A percentile compares a stretch with the other conserved stretches of the same genome.
These are phyloP conservation scores for Penicillium canariense DNA, from an alignment of 495 filamentous ascomycete species.

Conservation along the genomic window DNA sequence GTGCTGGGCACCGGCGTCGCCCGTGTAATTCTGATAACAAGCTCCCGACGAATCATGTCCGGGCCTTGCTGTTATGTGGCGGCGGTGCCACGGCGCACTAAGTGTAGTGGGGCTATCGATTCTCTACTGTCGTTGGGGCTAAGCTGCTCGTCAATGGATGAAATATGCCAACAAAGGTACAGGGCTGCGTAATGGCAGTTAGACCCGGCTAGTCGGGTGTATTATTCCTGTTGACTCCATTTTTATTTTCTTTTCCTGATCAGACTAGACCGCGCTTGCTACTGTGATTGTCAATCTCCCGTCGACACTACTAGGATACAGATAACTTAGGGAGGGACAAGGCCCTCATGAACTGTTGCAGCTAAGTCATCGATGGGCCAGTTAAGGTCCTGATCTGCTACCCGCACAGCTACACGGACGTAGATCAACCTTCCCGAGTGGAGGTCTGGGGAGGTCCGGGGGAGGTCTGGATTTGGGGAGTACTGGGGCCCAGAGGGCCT, in stretches of 20 bases:
- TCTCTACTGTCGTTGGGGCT: background rate
- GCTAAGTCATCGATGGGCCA: background rate
- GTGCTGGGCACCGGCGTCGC: slow-evolving; percentile 1
- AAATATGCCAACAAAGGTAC: background rate
- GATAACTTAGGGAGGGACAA: slow-evolving; percentile 1
- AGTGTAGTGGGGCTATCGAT: background rate
- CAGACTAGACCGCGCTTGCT: background rate
- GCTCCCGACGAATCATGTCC: slow-evolving; percentile 6
- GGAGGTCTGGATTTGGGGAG: background rate
- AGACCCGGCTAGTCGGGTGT: background rate
- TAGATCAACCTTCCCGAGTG: background rate
- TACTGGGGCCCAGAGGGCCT: no score
- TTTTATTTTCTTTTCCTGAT: background rate
- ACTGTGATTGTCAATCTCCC: background rate
- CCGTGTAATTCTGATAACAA: slow-evolving; percentile 12
- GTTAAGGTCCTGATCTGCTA: slow-evolving; percentile 12
- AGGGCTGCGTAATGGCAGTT: background rate
- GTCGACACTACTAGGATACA: background rate
- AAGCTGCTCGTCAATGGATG: background rate
- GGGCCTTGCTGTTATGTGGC: background rate
- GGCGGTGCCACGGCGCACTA: slow-evolving; percentile 10
- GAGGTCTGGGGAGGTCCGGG: background rate
- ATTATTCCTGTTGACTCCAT: background rate
- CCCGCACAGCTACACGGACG: slow-evolving; percentile 16
- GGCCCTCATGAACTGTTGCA: background rate